These are phyloP conservation scores for Puccinia sorghi DNA, from an alignment of 1,284 basidiomycete genomes.

Conservation along the genomic window DNA sequence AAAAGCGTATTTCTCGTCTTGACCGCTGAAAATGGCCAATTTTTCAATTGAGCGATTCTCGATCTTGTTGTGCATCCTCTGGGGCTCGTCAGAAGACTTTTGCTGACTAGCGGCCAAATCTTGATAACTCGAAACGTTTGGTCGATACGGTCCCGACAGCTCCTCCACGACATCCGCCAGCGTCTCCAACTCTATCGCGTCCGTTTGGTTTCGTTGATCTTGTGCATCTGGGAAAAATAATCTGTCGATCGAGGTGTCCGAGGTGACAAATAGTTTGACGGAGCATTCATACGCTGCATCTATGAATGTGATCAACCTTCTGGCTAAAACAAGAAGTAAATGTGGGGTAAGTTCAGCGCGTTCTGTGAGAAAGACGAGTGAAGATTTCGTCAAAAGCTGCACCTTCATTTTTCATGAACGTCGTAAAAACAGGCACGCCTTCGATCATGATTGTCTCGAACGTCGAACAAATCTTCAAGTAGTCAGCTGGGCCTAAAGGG, in stretches of 20 bases:
- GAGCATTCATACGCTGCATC: constrained; percentile 44
- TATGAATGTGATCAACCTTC: constrained; percentile 39
- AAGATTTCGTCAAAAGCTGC: not conserved
- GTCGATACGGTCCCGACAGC: constrained; percentile 14
- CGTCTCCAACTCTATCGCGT: constrained; percentile 20
- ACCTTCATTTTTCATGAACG: constrained; percentile 69
- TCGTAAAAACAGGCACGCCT: constrained; percentile 65
- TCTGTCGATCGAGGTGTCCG: constrained; percentile 20
- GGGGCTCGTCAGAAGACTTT: not conserved
- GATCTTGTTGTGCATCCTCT: not conserved
- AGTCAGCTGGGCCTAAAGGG: constrained; percentile 70
- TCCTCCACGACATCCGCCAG: constrained; percentile 37
- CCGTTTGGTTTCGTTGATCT: not conserved
- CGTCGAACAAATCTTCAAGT: constrained; percentile 67
- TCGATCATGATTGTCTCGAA: constrained; percentile 67
- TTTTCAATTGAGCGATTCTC: constrained; percentile 6
- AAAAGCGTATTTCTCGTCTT: constrained; percentile 45
- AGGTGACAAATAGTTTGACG: constrained; percentile 23
- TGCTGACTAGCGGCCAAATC: not conserved
- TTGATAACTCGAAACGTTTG: constrained; percentile 27
- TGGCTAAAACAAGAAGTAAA: not conserved
- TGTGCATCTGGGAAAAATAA: constrained; percentile 33
- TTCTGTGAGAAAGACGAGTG: not conserved
- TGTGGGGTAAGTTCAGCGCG: not conserved
- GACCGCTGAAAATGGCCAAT: constrained; percentile 39